These are phyloP conservation scores for Magnusiomyces starmeri DNA, from an alignment of 1,139 yeast species.

Conservation along the genomic window DNA sequence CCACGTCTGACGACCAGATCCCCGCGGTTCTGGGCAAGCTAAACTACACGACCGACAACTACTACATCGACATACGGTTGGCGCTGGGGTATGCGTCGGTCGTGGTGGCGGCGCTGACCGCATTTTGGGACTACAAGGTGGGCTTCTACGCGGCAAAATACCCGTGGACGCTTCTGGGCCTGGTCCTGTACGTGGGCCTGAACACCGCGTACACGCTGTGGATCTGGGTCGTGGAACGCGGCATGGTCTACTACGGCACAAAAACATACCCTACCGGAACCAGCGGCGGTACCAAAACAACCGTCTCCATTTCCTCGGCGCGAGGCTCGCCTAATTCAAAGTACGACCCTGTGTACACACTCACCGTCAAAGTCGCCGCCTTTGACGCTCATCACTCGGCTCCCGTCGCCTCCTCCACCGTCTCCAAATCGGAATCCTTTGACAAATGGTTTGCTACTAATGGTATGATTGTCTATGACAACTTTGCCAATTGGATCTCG, in stretches of 20 bases:
- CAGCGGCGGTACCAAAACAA: constrained; percentile 16
- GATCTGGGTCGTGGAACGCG: constrained; percentile 44
- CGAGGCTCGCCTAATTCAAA: constrained; percentile 26
- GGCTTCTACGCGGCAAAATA: constrained; percentile 38
- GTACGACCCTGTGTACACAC: constrained; percentile 41
- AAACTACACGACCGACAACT: constrained; percentile 59
- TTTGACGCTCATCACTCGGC: too few relatives aligned
- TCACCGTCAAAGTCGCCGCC: constrained; percentile 33
- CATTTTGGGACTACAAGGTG: constrained; percentile 56
- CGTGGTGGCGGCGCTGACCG: constrained; percentile 57
- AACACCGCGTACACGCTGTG: constrained; percentile 46
- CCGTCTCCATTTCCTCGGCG: background rate
- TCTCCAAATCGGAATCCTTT: constrained; percentile 17
- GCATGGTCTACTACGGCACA: constrained; percentile 54
- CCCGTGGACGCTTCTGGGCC: constrained; percentile 39
- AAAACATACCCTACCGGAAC: constrained; percentile 32
- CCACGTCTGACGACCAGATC: constrained; percentile 32
- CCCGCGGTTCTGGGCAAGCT: constrained; percentile 41
- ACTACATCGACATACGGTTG: constrained; percentile 53
- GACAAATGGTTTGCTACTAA: constrained; percentile 27
- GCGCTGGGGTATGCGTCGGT: constrained; percentile 65
- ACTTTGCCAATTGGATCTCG: constrained; percentile 20
- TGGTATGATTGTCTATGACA: constrained; percentile 26
- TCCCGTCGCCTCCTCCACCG: constrained; percentile 9
- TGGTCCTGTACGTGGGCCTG: constrained; percentile 44